Base-by-base conservation (phyloP, 176 grass and related monocot species). In the Bothriochloa decipiens region DNA sequence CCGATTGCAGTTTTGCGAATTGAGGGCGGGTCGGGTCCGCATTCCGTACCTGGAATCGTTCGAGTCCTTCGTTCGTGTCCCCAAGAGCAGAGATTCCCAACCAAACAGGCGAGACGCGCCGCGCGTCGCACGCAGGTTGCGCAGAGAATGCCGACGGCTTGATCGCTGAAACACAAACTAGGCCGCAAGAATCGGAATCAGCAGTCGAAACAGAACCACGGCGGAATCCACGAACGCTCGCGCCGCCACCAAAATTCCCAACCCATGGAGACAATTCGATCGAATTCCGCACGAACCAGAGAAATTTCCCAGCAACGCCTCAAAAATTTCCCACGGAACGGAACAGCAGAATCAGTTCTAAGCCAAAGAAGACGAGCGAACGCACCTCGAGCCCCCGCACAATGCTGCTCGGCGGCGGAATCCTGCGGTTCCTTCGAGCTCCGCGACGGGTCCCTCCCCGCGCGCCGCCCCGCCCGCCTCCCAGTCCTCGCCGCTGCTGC, bases 341-440 rank as follows among this genome's bases (percentile, higher is more conserved):
- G 13, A n/a, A 1, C 18, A 11, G 49, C 82, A 20, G 71, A 65
- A 36, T 18, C 42, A 50, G 17, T 15, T 11, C n/a, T 8, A 3
- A 63, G 42, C 28, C 68, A 62, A 52, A 20, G 45, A 69, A 10
- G 25, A 50, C 0, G 43, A 27, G 45, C 52, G 40, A 18, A 49
- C 69, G 40, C 57, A 74, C 81, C 70, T 75, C 40, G 32, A 70
- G 22, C 15, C 71, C 70, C 28, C 36, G 26, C 17, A 12, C 25
- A 74, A 6, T 64, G 57, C 1, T 36, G 53, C 81, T 23, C 65
- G 46, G 4, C 27, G 11, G 37, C 39, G 37, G 41, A 62, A 25
- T 45, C 68, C 9, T 11, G 63, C 16, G 11, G 63, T 0, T 4
- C n/a, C 45, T 13, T 25, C 1, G 64, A 36, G 5, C 27, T 6